Base-by-base conservation (phyloP, 768 basidiomycete species). In the Auriscalpium vulgare region DNA sequence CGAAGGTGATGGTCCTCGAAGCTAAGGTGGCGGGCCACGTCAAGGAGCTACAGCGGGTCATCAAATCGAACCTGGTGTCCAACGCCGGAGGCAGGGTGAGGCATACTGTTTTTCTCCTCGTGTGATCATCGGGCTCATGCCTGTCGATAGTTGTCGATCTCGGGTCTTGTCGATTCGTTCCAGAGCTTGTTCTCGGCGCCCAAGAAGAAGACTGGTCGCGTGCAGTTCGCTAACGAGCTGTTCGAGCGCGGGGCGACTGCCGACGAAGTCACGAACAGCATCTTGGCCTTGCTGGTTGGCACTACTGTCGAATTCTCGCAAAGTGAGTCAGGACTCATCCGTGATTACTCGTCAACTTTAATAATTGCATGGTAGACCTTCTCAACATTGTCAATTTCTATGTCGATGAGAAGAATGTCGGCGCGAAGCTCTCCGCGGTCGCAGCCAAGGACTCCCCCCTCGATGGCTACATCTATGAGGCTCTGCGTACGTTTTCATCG, bases 231-330 rank as follows among this genome's bases (percentile, higher is more conserved):
- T 70, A 82, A 60, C 78, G 81, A 62, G 77, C 72, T 91, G 37
- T 74, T 77, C 34, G 80, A 75, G 19, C 68, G 83, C 21, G 81
- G 81, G 2, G 76, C 77, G 46, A 77, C 82, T 5, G 71, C 74
- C 0, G 85, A 89, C 56, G 75, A 83, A 53, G 70, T 87, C 8
- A 78, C 84, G 8, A 89, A 88, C 66, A 82, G 80, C 36, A 73
- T 90, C 14, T 68, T 93, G 43, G 88, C 88, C 17, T 69, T 91
- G 34, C 74, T 91, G 72, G 79, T 91, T 55, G 78, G 79, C 36
- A 72, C 80, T 10, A 79, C 81, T 7, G 83, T 84, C 10, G 88
- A 91, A 68, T 67, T 91, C 40, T 80, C 84, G 9, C 76, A 91
- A 53, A 81, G 88, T 83, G 61, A 40, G 75, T 67, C 4, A 29